Base-by-base conservation (phyloP, 495 filamentous ascomycete genomes). In the Lepraria neglecta region DNA sequence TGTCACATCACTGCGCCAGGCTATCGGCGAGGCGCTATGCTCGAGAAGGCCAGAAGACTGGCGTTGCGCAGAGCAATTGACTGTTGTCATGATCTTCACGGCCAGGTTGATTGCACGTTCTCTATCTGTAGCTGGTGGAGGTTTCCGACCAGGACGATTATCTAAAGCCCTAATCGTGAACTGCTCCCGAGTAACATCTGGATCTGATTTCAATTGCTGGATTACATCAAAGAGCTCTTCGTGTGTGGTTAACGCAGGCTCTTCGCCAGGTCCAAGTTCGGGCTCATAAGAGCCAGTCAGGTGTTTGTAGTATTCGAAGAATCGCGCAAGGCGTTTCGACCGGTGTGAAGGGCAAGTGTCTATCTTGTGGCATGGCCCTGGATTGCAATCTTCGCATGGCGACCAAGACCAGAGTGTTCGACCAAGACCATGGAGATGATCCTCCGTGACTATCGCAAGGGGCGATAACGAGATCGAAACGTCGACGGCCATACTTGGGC, bases 251-350 rank as follows among this genome's bases (percentile, higher is more conserved):
- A 74, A 54, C 19, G 65, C 69, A 45, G 69, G 56, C 11, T 61
- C 40, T 21, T 57, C 50, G 17, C 56, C 40, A 15, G 56, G 42
- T 27, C 55, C 68, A 59, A 24, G 0, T 6, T 59, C 47, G 31
- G 66, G 60, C 31, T 72, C 68, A 56, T 75, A 75, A 0, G 68
- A 59, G 10, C 56, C 12, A 10, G 67, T 71, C 14, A 67, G 3
- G 4, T 62, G 53, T 38, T 63, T 68, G 50, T 75, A 75, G 27
- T 65, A 68, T n/a, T 74, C 65, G 48, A 74, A 72, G 45, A 71
- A 75, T 17, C 59, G 62, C 27, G 53, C 52, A 11, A 74, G 62
- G 28, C 65, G 64, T 35, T 50, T 62, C 6, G 57, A 35, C 17
- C 64, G 65, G 19, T 40, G 50, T 64, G 62, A 68, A 10, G 65